A percentile compares a stretch with the other conserved stretches of the same genome.
phyloP scores from a whole-genome alignment of 2,329 filamentous ascomycete species.

The Juglanconis oblonga region DNA sequence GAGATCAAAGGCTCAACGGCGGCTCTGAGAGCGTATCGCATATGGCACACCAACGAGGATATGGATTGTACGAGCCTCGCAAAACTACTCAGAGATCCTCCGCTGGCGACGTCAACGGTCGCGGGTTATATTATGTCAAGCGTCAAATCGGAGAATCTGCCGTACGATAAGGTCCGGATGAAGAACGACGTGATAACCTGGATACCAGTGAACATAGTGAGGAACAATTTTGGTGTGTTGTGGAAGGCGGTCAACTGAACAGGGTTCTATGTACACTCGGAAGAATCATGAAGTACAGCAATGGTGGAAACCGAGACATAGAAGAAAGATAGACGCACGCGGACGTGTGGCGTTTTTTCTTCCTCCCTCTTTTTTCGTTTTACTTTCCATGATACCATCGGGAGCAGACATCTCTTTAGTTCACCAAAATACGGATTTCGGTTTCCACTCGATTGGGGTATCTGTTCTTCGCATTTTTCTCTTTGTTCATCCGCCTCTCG shows the following conservation, averaged over 20 bases:
- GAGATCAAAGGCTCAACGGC: conserved; percentile 26
- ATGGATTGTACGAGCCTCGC: conserved; percentile 50
- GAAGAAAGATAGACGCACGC: neutral
- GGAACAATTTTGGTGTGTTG: conserved; percentile 27
- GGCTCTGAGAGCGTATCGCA: conserved; percentile 56
- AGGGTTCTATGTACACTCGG: neutral
- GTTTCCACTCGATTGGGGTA: conserved; percentile 22
- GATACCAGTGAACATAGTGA: conserved; percentile 25
- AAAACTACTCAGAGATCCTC: conserved; percentile 55
- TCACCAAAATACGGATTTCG: neutral
- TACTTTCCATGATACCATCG: conserved; percentile 8
- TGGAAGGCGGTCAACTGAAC: conserved; percentile 21
- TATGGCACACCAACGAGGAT: conserved; percentile 57
- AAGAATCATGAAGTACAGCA: neutral
- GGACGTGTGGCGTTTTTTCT: neutral
- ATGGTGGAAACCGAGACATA: neutral
- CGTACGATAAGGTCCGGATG: conserved; percentile 45
- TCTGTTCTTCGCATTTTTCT: conserved; percentile 12
- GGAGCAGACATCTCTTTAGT: neutral
- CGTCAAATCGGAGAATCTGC: conserved; percentile 48
- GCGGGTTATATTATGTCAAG: conserved; percentile 57
- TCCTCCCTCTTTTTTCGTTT: neutral
- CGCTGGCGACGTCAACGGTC: conserved; percentile 55
- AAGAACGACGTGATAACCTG: conserved; percentile 39
- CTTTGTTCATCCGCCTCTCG: neutral